Percentiles rank a stretch among this genome's conserved stretches.
Evolutionary conservation across 169 alveolate genomes (phyloP).

Genomic region (Eimeria necatrix): DNA sequence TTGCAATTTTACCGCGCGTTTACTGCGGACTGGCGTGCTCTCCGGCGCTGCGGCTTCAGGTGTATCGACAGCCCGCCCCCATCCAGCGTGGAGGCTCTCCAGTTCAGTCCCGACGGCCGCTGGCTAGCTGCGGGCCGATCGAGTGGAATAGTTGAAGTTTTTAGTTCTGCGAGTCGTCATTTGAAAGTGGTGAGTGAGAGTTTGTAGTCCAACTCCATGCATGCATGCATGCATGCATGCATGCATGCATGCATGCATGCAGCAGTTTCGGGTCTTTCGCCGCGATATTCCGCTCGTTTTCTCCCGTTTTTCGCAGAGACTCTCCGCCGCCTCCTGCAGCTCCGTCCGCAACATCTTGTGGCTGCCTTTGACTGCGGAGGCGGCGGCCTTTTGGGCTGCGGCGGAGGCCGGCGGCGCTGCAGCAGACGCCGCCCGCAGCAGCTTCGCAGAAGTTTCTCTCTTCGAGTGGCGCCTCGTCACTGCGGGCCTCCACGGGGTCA

Average conservation of each 20-base stretch:
- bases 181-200: slow-evolving; percentile 38
- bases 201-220: not conserved
- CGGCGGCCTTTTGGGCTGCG: slow-evolving; percentile 53
- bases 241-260: not conserved
- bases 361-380: slow-evolving; percentile 67
- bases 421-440: not conserved
- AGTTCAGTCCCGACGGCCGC: slow-evolving; percentile 77
- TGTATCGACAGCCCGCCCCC: slow-evolving; percentile 74
- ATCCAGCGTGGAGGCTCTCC: slow-evolving; percentile 75
- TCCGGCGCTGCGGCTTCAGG: not conserved
- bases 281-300: not conserved
- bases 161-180: slow-evolving; percentile 20
- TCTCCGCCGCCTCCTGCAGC: slow-evolving; percentile 59
- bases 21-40: not conserved
- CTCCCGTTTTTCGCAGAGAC: slow-evolving; percentile 64
- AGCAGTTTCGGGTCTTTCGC: not conserved
- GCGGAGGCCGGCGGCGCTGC: slow-evolving; percentile 41
- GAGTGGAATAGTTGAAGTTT: slow-evolving; percentile 71
- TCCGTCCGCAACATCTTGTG: slow-evolving; percentile 74
- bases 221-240: not conserved
- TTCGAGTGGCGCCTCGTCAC: slow-evolving; percentile 76
- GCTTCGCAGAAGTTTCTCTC: not conserved
- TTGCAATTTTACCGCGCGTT: not conserved
- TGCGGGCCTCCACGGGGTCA: slow-evolving; percentile 78
- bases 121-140: slow-evolving; percentile 80